Percentiles rank a stretch among this genome's conserved stretches.
Conservation (phyloP, 345 rosid genomes). For the Pistacia atlantica region DNA sequence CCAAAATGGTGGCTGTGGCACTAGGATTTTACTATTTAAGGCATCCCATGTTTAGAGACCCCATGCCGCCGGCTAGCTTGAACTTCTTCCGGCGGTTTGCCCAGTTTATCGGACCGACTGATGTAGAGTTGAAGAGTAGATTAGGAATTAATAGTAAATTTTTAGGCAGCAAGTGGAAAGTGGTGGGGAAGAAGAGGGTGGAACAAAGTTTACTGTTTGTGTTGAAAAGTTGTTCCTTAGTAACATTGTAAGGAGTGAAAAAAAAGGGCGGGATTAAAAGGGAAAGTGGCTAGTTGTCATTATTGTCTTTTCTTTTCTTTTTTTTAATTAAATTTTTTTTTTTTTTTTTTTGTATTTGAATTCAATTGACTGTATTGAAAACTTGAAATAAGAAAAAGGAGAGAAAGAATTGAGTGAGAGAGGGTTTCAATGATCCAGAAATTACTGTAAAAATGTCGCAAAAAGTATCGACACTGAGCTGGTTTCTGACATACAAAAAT, state of each 20-base stretch:
- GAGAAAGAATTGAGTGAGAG: not conserved
- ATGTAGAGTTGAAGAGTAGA: constrained; percentile 48
- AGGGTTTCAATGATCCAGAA: not conserved
- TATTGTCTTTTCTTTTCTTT: not conserved
- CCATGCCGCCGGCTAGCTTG: constrained; percentile 86
- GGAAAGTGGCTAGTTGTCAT: constrained; percentile 24
- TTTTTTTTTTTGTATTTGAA: not conserved
- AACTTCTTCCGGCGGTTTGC: constrained; percentile 94
- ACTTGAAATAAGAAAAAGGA: constrained; percentile 42
- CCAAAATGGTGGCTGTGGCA: constrained; percentile 97
- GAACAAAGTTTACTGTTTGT: constrained; percentile 20
- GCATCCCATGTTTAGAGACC: constrained; percentile 95
- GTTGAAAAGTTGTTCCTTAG: constrained; percentile 26
- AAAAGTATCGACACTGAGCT: constrained; percentile 25
- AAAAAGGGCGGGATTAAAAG: not conserved
- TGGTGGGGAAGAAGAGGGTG: constrained; percentile 1
- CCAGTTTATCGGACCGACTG: constrained; percentile 86
- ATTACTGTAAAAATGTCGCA: constrained; percentile 15
- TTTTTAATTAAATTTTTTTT: not conserved
- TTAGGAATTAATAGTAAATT: constrained; percentile 13
- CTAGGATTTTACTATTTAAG: constrained; percentile 88
- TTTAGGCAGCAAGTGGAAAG: constrained; percentile 12
- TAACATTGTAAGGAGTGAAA: constrained; percentile 17
- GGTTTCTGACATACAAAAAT: constrained; percentile 18
- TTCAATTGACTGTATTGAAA: constrained; percentile 27